Percentiles rank a stretch among this genome's conserved stretches.
phyloP scores from a whole-genome alignment of 768 basidiomycete genomes.

The Rhodotorula kratochvilovae region DNA sequence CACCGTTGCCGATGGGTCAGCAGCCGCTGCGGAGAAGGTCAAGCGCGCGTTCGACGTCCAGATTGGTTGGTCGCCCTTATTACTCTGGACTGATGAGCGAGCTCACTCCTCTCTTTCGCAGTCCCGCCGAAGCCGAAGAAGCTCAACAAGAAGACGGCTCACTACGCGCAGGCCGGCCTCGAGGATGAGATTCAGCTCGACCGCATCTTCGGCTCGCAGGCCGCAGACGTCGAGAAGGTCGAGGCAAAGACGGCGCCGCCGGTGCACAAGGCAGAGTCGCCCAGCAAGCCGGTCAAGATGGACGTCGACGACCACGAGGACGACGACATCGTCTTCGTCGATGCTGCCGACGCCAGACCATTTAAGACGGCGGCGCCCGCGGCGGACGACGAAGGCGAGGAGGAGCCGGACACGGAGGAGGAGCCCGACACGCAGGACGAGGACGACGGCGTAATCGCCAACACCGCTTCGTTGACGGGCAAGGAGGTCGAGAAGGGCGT shows the following conservation, averaged over 20 bases:
- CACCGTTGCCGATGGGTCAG: constrained; percentile 61
- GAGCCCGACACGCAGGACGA: constrained; percentile 10
- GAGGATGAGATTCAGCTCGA: constrained; percentile 8
- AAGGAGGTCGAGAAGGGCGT: constrained; percentile 64
- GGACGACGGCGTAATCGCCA: constrained; percentile 38
- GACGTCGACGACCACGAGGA: constrained; percentile 6
- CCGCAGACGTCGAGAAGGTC: constrained; percentile 17
- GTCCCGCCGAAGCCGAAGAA: constrained; percentile 46
- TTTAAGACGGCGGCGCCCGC: constrained; percentile 45
- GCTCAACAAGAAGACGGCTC: constrained; percentile 28
- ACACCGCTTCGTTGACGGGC: constrained; percentile 61
- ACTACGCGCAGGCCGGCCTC: constrained; percentile 12
- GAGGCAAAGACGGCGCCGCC: not conserved
- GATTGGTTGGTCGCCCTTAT: constrained; percentile 55
- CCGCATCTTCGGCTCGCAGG: constrained; percentile 21
- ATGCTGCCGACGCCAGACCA: constrained; percentile 8
- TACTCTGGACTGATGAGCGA: too few species aligned
- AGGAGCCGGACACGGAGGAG: constrained; percentile 28
- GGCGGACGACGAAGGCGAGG: constrained; percentile 3
- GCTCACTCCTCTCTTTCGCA: constrained; percentile 23
- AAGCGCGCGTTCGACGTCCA: constrained; percentile 69
- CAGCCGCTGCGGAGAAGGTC: constrained; percentile 58
- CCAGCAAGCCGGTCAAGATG: not conserved
- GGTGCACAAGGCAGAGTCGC: not conserved
- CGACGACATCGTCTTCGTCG: constrained; percentile 53